These are phyloP conservation scores for Scalesia atractyloides DNA, from an alignment of 129 eudicot genomes.

Conservation along the genomic window DNA sequence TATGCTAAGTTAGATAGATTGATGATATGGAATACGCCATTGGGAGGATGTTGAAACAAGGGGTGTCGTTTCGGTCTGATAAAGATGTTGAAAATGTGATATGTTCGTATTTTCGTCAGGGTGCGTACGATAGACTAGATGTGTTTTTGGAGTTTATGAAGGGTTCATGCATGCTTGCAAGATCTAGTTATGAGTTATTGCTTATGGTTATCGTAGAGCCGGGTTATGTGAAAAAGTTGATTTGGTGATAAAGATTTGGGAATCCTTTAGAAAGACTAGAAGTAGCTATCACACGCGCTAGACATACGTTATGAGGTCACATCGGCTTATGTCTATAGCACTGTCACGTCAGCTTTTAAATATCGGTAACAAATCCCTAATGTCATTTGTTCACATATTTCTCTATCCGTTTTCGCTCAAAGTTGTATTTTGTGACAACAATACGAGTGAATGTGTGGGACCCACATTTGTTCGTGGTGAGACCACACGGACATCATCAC, in stretches of 20 bases:
- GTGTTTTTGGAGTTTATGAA: slow-evolving; percentile 52
- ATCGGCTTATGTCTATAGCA: neutral
- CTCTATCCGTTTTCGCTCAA: no score
- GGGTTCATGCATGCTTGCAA: slow-evolving; percentile 38
- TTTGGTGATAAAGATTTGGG: slow-evolving; percentile 48
- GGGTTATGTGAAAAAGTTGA: slow-evolving; percentile 42
- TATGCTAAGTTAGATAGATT: slow-evolving; percentile 50
- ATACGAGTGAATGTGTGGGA: neutral
- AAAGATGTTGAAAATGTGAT: slow-evolving; percentile 55
- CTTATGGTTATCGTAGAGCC: slow-evolving; percentile 52
- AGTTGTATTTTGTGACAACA: no score
- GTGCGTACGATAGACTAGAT: slow-evolving; percentile 53
- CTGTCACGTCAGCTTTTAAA: neutral
- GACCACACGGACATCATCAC: no score
- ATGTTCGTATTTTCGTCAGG: slow-evolving; percentile 49
- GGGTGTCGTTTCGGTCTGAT: slow-evolving; percentile 42
- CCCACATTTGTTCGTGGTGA: neutral
- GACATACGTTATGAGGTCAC: neutral
- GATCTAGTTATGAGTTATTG: slow-evolving; percentile 59
- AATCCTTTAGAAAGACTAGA: neutral
- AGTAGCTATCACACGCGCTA: neutral
- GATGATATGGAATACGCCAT: slow-evolving; percentile 64
- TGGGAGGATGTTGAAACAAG: slow-evolving; percentile 65
- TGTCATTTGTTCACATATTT: no score
- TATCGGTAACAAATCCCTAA: neutral